Conservation (phyloP, 805 yeast species). For the Yarrowia sp. region DNA sequence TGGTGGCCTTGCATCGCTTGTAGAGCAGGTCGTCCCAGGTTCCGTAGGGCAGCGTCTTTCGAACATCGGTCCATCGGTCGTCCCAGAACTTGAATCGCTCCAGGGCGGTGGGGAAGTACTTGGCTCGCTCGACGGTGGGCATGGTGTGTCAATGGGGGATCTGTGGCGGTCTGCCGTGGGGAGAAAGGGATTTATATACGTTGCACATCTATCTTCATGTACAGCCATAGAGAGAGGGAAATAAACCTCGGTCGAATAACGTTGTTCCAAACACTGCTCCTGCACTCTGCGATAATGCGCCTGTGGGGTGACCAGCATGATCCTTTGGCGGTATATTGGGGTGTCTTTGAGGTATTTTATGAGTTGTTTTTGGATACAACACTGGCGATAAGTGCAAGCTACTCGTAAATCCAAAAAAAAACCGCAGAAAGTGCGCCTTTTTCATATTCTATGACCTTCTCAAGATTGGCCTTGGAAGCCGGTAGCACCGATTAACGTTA, state of each 20-base stretch:
- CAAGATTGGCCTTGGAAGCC: neutral
- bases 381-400: too few relatives aligned
- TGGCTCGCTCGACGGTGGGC: conserved; percentile 12
- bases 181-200: neutral
- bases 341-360: too few relatives aligned
- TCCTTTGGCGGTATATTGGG: too few relatives aligned
- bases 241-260: conserved; percentile 6
- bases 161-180: neutral
- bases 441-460: neutral
- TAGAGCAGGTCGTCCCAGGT: conserved; percentile 22
- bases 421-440: neutral
- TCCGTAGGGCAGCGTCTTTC: conserved; percentile 20
- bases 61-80: neutral
- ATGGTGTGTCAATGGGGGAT: neutral
- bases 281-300: neutral
- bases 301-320: neutral
- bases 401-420: too few relatives aligned
- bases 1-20: conserved; percentile 4
- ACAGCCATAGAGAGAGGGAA: too few relatives aligned
- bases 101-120: conserved; percentile 19
- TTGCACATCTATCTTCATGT: conserved; percentile 1
- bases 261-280: neutral
- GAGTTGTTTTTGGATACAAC: too few relatives aligned
- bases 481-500: neutral
- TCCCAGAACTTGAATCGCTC: conserved; percentile 27